Percentiles rank a stretch among this genome's conserved stretches.
phyloP scores from a whole-genome alignment of 169 alveolate species.

The Plasmodium vinckei region DNA sequence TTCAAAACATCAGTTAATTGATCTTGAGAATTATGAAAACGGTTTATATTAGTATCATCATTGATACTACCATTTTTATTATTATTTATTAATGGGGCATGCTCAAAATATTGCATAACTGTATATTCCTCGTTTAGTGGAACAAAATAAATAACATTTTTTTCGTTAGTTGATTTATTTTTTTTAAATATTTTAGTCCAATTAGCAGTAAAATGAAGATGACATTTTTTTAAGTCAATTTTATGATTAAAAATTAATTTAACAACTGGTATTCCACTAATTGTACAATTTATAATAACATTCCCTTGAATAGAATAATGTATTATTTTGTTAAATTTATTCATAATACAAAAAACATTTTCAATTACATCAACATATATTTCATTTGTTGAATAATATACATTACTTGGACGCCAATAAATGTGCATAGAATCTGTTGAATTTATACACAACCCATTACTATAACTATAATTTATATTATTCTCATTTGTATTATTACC shows the following conservation, averaged over 20 bases:
- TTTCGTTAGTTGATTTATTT: background rate
- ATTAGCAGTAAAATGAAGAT: conserved; percentile 60
- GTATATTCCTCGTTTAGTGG: conserved; percentile 37
- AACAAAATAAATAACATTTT: conserved; percentile 23
- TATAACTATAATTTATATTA: conserved; percentile 48
- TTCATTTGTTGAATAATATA: conserved; percentile 8
- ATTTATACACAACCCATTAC: conserved; percentile 37
- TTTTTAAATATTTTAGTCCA: background rate
- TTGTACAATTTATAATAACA: conserved; percentile 8
- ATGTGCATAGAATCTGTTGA: conserved; percentile 1
- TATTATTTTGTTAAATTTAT: conserved; percentile 18
- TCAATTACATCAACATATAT: conserved; percentile 64
- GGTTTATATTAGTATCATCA: background rate
- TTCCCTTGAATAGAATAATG: conserved; percentile 50
- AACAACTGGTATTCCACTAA: conserved; percentile 41
- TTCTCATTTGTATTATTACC: conserved; percentile 9
- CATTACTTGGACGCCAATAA: conserved; percentile 61
- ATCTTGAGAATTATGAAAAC: background rate
- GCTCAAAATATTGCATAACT: conserved; percentile 32
- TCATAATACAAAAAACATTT: conserved; percentile 34
- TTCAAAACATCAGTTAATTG: conserved; percentile 6
- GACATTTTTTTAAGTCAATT: conserved; percentile 18
- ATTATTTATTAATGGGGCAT: background rate
- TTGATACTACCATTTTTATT: background rate
- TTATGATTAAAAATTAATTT: conserved; percentile 21